phyloP scores from a whole-genome alignment of 2,329 filamentous ascomycete species.

The Penicillium freii region DNA sequence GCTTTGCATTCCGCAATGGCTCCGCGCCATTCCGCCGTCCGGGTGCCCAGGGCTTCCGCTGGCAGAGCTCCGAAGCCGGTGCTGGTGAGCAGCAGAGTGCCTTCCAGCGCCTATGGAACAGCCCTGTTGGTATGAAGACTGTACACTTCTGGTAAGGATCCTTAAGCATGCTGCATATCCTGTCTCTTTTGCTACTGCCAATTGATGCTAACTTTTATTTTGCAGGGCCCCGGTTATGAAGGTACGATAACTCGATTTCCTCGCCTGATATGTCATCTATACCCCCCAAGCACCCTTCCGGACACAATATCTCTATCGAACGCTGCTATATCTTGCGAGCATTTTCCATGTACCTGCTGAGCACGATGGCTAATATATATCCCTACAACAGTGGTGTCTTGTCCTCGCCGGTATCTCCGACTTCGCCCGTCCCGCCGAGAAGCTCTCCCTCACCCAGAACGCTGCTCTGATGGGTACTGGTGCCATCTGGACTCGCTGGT shows the following conservation, averaged over 20 bases:
- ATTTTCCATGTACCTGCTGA: background rate
- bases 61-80: slow-evolving; percentile 65
- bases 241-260: slow-evolving; percentile 43
- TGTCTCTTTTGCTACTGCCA: background rate
- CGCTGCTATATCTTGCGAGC: too few species aligned
- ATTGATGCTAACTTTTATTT: slow-evolving; percentile 16
- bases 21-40: slow-evolving; percentile 55
- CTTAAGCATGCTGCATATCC: background rate
- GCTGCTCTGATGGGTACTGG: slow-evolving; percentile 84
- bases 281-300: too few species aligned
- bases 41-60: slow-evolving; percentile 58
- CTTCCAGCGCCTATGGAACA: slow-evolving; percentile 79
- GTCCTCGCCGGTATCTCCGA: slow-evolving; percentile 91
- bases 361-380: slow-evolving; percentile 5
- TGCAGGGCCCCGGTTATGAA: slow-evolving; percentile 90
- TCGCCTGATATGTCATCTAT: slow-evolving; percentile 2
- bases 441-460: slow-evolving; percentile 92
- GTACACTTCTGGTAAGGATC: slow-evolving; percentile 86
- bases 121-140: slow-evolving; percentile 79
- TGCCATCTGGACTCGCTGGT: slow-evolving; percentile 98
- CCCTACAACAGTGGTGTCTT: slow-evolving; percentile 69
- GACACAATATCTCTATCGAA: background rate
- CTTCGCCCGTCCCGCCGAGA: slow-evolving; percentile 84
- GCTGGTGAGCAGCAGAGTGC: slow-evolving; percentile 46
- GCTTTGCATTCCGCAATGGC: slow-evolving; percentile 52